Evolutionary conservation across 768 basidiomycete species (phyloP), one percentile per base, ranked within the genome.

Genomic region (Lactarius akahatsu): DNA sequence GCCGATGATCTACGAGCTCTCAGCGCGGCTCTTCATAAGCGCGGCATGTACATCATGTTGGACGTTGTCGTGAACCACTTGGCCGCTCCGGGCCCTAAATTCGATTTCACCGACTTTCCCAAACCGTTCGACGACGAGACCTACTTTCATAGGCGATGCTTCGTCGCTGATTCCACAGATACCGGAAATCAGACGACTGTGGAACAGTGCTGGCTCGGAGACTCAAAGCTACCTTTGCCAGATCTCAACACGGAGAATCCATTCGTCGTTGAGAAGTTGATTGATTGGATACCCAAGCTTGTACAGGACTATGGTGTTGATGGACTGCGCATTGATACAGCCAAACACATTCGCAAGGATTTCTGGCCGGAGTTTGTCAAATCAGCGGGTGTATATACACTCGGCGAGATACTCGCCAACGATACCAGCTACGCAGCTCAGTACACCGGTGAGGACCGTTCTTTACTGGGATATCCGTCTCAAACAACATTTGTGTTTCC

Each of bases 21-120:
- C 23, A 77, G 78, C 23, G 65, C 75, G 20, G 81, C 80, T 8
- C 72, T 86, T 32, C 86, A 87, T 66, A 69, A 72, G 2, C 79
- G 83, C 23, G 79, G 77, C 52, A 88, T 87, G 86, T 80, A 78
- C 73, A 78, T 87, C 65, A 86, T 87, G 83, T 74, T 87, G 23
- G 86, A 87, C 73, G 74, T 86, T 61, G 86, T 88, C 69, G 79
- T 87, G 67, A 87, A 88, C 71, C 86, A 87, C 72, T 80, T 88
- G 74, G 83, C 82, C 2, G 77, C 81, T 69, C 74, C 54, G 66
- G 74, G 63, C 72, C 74, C 23, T 11, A 59, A 52, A 7, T 64
- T 69, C 72, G 60, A 69, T 70, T 32, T 70, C 70, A 63, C 73
- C 59, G 54, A 55, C 66, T 45, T 67, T 64, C 45, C 73, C 67